Evolutionary conservation across 768 basidiomycete genomes (phyloP), one percentile per base, ranked within the genome.

Genomic region (Pleurotus citrinopileatus): DNA sequence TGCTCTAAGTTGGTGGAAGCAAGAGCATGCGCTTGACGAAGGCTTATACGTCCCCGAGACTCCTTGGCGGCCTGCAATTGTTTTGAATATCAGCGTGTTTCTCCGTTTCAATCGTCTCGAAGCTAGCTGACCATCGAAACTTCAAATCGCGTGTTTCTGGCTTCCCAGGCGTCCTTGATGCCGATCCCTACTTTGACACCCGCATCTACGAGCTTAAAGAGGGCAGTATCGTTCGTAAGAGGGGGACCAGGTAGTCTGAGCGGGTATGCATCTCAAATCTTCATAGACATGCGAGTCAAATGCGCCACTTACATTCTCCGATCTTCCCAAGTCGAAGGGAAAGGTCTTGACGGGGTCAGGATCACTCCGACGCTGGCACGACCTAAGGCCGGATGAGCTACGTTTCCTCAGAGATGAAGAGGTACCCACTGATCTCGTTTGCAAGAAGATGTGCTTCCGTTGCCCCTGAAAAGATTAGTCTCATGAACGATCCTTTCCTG

Each of bases 111-210:
- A 36, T 15, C 19, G 10, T 40, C 17, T n/a, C 19, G 25, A 36
- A 47, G 47, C 15, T 38, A 29, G 72, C 81, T 61, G 58, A 88
- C 89, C 92, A 91, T 94, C 65, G 83, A 83, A 17, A 84, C 72
- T 59, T 94, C 89, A 60, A 91, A 87, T 8, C 89, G 79, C 10
- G 83, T 81, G 60, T 87, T 90, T 38, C 86, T 79, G 32, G 88
- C 89, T 55, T 80, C 75, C 85, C 86, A 91, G 26, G 82, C 81
- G 57, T 86, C 82, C 32, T 73, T 69, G 28, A 85, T 74, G 15
- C 86, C 89, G 46, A 93, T 63, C 17, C 82, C 90, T n/a, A 92
- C 85, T 17, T 83, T 84, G n/a, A 96, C 88, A n/a, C 84, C 85
- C 29, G 86, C 76, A 4, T 78, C 71, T 13, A 88, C 67, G 34